These are phyloP conservation scores for Aspergillus fumigatus DNA, from an alignment of 2,329 filamentous ascomycete species.

Conservation along the genomic window DNA sequence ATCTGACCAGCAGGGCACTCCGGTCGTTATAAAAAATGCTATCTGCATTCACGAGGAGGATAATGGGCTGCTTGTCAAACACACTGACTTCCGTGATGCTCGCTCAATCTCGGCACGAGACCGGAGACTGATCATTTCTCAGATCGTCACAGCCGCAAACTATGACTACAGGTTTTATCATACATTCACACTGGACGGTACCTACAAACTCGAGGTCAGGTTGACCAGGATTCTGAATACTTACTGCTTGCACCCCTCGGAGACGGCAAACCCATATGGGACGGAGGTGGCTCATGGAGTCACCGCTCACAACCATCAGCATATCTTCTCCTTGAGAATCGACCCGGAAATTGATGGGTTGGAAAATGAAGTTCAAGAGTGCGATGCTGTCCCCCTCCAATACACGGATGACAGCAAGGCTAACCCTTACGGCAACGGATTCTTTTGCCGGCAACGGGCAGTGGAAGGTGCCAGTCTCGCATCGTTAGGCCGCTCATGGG, in stretches of 20 bases:
- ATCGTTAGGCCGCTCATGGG: too few species aligned
- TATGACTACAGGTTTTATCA: too few species aligned
- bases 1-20: too few species aligned
- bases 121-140: conserved; percentile 77
- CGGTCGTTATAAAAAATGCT: too few species aligned
- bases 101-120: conserved; percentile 79
- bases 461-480: too few species aligned
- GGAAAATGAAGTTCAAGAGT: conserved; percentile 49
- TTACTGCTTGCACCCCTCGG: conserved; percentile 53
- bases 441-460: conserved; percentile 47
- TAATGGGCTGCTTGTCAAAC: conserved; percentile 51
- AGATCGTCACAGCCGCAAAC: conserved; percentile 58
- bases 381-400: too few species aligned
- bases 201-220: too few species aligned
- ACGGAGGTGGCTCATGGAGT: conserved; percentile 84
- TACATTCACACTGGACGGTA: too few species aligned
- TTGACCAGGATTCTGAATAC: too few species aligned
- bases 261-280: conserved; percentile 79
- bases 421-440: conserved; percentile 63
- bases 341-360: conserved; percentile 81
- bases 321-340: conserved; percentile 82
- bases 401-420: too few species aligned
- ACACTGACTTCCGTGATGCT: conserved; percentile 85
- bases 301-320: conserved; percentile 91
- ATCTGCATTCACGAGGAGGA: too few species aligned